A percentile compares a stretch with the other conserved stretches of the same genome.
These are phyloP conservation scores for Colletotrichum truncatum DNA, from an alignment of 2,329 filamentous ascomycete species.

Conservation along the genomic window DNA sequence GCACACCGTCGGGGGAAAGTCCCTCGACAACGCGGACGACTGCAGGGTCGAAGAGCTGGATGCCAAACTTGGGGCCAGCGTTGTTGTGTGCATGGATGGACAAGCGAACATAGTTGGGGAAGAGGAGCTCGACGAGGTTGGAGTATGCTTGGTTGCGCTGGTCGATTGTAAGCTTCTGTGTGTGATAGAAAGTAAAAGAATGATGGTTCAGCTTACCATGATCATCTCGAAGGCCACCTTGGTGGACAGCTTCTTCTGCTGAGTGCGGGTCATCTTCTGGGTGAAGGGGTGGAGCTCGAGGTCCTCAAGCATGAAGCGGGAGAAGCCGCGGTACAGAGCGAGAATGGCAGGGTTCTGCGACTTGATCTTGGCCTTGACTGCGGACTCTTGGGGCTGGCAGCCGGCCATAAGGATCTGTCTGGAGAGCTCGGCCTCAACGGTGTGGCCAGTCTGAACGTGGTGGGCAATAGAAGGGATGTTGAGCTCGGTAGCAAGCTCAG, in stretches of 20 bases:
- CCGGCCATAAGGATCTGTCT: constrained; percentile 45
- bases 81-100: constrained; percentile 57
- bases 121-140: constrained; percentile 54
- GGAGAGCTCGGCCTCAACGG: constrained; percentile 39
- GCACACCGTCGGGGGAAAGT: constrained; percentile 36
- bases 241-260: constrained; percentile 39
- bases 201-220: constrained; percentile 29
- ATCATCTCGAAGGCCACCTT: constrained; percentile 46
- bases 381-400: constrained; percentile 41
- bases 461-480: constrained; percentile 46
- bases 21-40: constrained; percentile 41
- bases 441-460: constrained; percentile 36
- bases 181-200: not conserved
- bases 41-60: constrained; percentile 45
- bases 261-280: constrained; percentile 36
- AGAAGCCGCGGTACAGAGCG: constrained; percentile 67
- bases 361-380: constrained; percentile 38
- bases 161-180: not conserved
- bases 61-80: constrained; percentile 51
- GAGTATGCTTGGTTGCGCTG: constrained; percentile 57
- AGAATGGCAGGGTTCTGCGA: constrained; percentile 47
- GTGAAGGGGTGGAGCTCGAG: constrained; percentile 37
- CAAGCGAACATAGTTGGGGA: constrained; percentile 54
- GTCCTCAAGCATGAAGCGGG: constrained; percentile 61
- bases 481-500: constrained; percentile 1